Evolutionary conservation across 192 early-diverging fungal genomes (phyloP), one percentile per base, ranked within the genome.

Genomic region (Pilobolus umbonatus): DNA sequence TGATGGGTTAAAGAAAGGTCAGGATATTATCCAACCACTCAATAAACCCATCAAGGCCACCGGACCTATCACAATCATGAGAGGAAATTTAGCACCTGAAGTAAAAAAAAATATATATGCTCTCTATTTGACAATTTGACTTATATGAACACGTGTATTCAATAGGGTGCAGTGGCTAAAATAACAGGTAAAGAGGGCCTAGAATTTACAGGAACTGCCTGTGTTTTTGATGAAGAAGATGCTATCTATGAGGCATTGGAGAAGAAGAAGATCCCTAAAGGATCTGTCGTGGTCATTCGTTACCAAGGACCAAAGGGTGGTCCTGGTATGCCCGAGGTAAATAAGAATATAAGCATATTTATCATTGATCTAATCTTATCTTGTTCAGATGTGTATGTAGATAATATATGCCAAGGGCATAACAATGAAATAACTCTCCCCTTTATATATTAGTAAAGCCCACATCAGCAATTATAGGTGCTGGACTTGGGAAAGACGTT

Each of bases 121-220:
- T 39, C 38, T 11, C 38, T 4, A 0, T 8, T 43, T 26, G 40
- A 31, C 48, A 43, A 12, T 34, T 15, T 9, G 21, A 12, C 14
- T 34, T 30, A 2, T 21, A 29, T 25, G 1, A 5, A 19, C 28
- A 61, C 59, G n/a, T n/a, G n/a, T n/a, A n/a, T n/a, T n/a, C n/a
- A n/a, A n/a, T n/a, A n/a, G n/a, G 95, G 95, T 25, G 85, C 89
- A 15, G 95, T 99, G 25, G 97, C 97, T 47, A 99, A 99, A 76
- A 99, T 99, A 73, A 99, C 97, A 9, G 97, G 97, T 48, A 99
- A 99, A 79, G 93, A 99, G 78, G 97, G 97, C 14, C 75, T 95
- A 2, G 46, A 65, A 44, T 99, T 99, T 67, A 68, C 73, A 35
- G 97, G 97, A 12, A 69, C 76, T 9, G 95, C 97, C 40, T 85